Evolutionary conservation across 1,139 yeast genomes (phyloP).

Genomic region (Yamadazyma atlantica): DNA sequence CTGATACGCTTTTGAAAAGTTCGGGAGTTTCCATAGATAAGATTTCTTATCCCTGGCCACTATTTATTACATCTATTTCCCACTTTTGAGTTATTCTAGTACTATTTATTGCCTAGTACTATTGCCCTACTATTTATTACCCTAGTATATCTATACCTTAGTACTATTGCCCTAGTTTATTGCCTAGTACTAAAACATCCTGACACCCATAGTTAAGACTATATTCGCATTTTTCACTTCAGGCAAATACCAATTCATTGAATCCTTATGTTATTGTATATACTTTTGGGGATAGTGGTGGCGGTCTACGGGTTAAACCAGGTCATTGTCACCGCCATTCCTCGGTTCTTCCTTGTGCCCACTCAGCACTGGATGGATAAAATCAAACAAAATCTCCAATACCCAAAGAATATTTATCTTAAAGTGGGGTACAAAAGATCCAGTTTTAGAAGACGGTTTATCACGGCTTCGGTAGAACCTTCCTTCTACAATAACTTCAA

Average conservation of each 20-base stretch:
- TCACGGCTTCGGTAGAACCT: constrained; percentile 50
- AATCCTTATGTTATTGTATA: constrained; percentile 2
- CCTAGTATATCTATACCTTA: no score
- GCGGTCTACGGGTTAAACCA: constrained; percentile 11
- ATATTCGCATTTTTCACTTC: background rate
- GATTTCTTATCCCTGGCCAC: no score
- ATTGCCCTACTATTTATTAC: no score
- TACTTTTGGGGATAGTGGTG: constrained; percentile 7
- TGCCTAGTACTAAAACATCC: no score
- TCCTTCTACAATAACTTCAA: constrained; percentile 46
- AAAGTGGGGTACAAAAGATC: constrained; percentile 41
- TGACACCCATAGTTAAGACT: background rate
- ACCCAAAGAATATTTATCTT: constrained; percentile 37
- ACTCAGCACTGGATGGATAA: constrained; percentile 44
- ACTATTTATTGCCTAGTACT: no score
- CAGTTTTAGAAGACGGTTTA: constrained; percentile 52
- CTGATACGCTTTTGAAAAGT: background rate
- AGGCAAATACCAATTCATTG: background rate
- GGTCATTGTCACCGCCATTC: constrained; percentile 25
- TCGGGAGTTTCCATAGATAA: background rate
- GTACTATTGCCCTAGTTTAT: no score
- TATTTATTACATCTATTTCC: no score
- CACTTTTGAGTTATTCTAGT: no score
- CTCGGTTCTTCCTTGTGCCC: constrained; percentile 45
- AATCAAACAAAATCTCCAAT: constrained; percentile 32